Evolutionary conservation across 805 yeast genomes (phyloP), one percentile per base, ranked within the genome.

Genomic region (Jamesozyma rosinii): DNA sequence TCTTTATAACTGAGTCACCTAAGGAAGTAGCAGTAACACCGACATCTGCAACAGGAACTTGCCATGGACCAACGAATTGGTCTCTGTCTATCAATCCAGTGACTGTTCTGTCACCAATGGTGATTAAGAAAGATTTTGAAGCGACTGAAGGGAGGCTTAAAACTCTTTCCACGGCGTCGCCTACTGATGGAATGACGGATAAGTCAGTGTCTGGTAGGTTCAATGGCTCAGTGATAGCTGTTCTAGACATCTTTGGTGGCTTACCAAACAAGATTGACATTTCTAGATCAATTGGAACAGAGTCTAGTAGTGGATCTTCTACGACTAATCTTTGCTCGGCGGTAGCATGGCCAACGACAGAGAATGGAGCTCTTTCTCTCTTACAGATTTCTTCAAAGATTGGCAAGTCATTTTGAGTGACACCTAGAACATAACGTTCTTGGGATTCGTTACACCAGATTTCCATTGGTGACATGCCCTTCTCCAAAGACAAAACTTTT

Each of bases 381-480:
- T 76, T 77, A 72, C 97, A 92, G 43, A 92, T 81, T 43, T 72
- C 75, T 58, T 77, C 76, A 67, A 92, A 92, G 19, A 70, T 53
- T 5, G 76, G 76, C 46, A 90, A 67, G 60, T 88, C 84, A 48
- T 77, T 79, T 43, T 85, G 85, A 14, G 87, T 75, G 49, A 92
- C 95, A 51, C 95, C 97, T 55, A 92, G 67, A 20, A 92, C 99
- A 57, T 89, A 92, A 65, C 99, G 81, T 67, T 92, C 99, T 69
- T 92, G 99, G 2, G 97, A 92, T 68, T 92, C 98, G 57, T 95
- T 90, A 76, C 99, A 92, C 99, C 99, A 92, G 50, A 92, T 87
- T 70, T 92, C 98, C 95, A 92, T 86, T 44, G 99, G 97, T 4
- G 97, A 90, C 97, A 92, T 87, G 45, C 97, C 95, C 39, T 95